These are phyloP conservation scores for Suhomyces pyralidae DNA, from an alignment of 805 yeast species.

Conservation along the genomic window DNA sequence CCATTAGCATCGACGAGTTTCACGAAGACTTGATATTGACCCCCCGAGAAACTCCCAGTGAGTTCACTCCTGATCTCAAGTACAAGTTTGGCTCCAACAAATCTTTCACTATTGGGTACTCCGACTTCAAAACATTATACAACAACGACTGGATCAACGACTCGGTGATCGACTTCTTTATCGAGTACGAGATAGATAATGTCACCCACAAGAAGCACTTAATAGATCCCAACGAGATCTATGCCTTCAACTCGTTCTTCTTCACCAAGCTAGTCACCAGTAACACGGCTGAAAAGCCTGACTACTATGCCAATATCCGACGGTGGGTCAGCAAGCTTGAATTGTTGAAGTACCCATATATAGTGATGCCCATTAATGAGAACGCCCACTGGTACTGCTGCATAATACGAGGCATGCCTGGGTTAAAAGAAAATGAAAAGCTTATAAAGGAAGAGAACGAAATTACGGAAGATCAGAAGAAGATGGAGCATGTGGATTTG, in stretches of 20 bases:
- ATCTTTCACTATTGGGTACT: conserved; percentile 53
- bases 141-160: conserved; percentile 90
- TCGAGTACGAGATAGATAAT: conserved; percentile 52
- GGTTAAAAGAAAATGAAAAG: conserved; percentile 10
- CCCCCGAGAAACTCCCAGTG: conserved; percentile 28
- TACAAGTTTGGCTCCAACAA: conserved; percentile 54
- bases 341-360: conserved; percentile 49
- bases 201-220: conserved; percentile 22
- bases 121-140: conserved; percentile 76
- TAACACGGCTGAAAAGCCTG: conserved; percentile 14
- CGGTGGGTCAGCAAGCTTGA: conserved; percentile 78
- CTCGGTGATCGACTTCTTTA: conserved; percentile 78
- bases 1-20: neutral
- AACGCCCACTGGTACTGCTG: conserved; percentile 86
- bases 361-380: conserved; percentile 80
- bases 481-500: neutral
- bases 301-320: conserved; percentile 60
- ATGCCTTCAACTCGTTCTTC: conserved; percentile 80
- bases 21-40: conserved; percentile 3
- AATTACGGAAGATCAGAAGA: neutral
- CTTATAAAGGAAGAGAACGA: no score
- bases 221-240: conserved; percentile 39
- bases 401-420: conserved; percentile 56
- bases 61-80: conserved; percentile 46
- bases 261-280: conserved; percentile 55